Conservation (phyloP, 768 basidiomycete genomes). For the Stropharia rugosoannulata region DNA sequence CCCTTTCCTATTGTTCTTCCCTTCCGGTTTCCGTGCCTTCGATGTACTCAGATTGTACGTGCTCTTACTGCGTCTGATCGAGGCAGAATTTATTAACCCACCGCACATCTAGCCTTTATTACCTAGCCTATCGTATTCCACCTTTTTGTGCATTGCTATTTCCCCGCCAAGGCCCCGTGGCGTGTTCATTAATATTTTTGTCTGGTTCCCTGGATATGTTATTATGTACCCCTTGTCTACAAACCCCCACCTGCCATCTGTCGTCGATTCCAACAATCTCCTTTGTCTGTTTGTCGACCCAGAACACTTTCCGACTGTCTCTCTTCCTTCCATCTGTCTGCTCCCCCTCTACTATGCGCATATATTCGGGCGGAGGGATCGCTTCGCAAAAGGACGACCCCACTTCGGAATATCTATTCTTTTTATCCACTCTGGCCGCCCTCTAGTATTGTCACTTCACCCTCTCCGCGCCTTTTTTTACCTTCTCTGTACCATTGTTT, state of each 20-base stretch:
- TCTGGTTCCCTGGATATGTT: conserved; percentile 17
- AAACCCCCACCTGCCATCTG: not conserved
- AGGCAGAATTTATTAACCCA: not conserved
- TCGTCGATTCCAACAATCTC: not conserved
- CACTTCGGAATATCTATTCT: conserved; percentile 20
- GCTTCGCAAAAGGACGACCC: conserved; percentile 24
- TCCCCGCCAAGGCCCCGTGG: not conserved
- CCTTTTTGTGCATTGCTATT: conserved; percentile 9
- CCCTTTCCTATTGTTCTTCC: no score
- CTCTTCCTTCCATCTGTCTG: not conserved
- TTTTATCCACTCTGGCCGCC: conserved; percentile 18
- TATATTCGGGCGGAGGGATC: conserved; percentile 24
- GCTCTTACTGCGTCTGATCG: not conserved
- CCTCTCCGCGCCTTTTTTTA: not conserved
- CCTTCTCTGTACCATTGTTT: not conserved
- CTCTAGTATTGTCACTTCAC: conserved; percentile 16
- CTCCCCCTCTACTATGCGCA: conserved; percentile 10
- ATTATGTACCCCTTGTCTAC: conserved; percentile 15
- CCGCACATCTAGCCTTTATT: conserved; percentile 6
- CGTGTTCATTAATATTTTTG: conserved; percentile 14
- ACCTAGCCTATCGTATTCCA: conserved; percentile 12
- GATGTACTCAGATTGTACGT: no score
- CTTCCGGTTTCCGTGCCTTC: no score
- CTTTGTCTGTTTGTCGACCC: not conserved
- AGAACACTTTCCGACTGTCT: conserved; percentile 8